Evolutionary conservation across 139 green algal species (phyloP).

Genomic region (Closterium sp.): DNA sequence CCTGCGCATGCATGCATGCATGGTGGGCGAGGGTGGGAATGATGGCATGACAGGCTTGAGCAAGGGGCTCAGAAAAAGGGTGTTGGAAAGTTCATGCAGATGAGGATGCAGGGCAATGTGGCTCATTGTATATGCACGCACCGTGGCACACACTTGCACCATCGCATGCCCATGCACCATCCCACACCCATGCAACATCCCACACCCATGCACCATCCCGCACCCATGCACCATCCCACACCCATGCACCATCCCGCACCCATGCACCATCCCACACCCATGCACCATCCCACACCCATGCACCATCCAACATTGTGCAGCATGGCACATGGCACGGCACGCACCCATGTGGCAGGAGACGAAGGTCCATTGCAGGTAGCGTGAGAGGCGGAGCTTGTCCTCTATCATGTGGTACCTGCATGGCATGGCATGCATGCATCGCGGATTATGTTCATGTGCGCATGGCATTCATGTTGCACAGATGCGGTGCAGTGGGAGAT

Average conservation of each 20-base stretch:
- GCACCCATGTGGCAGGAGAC: constrained; percentile 67
- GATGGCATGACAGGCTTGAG: background rate
- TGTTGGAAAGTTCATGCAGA: background rate
- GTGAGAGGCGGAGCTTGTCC: constrained; percentile 68
- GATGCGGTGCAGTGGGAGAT: too few relatives aligned
- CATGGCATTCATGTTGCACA: too few relatives aligned
- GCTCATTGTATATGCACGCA: background rate
- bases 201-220: too few relatives aligned
- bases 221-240: too few relatives aligned
- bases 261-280: too few relatives aligned
- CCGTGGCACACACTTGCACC: background rate
- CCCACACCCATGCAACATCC: too few relatives aligned
- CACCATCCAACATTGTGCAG: background rate
- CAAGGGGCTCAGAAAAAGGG: background rate
- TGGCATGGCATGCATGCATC: background rate
- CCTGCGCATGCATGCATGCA: constrained; percentile 8
- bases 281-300: too few relatives aligned
- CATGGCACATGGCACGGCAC: background rate
- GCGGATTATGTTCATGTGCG: too few relatives aligned
- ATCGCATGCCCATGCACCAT: too few relatives aligned
- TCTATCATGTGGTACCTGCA: constrained; percentile 65
- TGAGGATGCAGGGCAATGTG: background rate
- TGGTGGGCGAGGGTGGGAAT: background rate
- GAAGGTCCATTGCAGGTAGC: constrained; percentile 82
- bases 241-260: too few relatives aligned